These are phyloP conservation scores for Ottelia alismoides DNA, from an alignment of 106 monocot genomes.

Conservation along the genomic window DNA sequence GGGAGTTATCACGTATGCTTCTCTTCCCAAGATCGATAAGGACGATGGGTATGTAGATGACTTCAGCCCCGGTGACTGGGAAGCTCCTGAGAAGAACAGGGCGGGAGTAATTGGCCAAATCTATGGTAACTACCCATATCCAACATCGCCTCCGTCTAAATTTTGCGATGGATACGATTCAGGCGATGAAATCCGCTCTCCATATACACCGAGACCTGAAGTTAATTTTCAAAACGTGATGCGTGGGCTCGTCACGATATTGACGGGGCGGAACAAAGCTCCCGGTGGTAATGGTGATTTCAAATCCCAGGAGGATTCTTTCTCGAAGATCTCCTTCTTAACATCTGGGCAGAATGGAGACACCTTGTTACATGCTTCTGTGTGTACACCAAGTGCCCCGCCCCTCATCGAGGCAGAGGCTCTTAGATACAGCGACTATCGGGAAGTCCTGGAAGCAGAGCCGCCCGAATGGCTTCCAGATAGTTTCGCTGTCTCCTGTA, in stretches of 20 bases:
- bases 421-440: slow-evolving; percentile 28
- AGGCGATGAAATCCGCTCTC: slow-evolving; percentile 12
- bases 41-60: slow-evolving; percentile 10
- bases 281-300: slow-evolving; percentile 2
- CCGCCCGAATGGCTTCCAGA: slow-evolving; percentile 96
- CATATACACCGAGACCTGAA: slow-evolving; percentile 22
- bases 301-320: slow-evolving; percentile 15
- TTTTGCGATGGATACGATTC: slow-evolving; percentile 24
- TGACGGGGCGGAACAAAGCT: slow-evolving; percentile 35
- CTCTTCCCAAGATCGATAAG: slow-evolving; percentile 13
- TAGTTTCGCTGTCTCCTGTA: slow-evolving; percentile 51
- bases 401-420: slow-evolving; percentile 39
- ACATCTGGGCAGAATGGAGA: slow-evolving; percentile 49
- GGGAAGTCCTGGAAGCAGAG: slow-evolving; percentile 51
- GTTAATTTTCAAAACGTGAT: slow-evolving; percentile 73
- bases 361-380: slow-evolving; percentile 57
- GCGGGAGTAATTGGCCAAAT: slow-evolving; percentile 5
- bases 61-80: slow-evolving; percentile 6
- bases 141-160: slow-evolving; percentile 12
- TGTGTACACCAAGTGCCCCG: slow-evolving; percentile 83
- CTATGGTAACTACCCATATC: slow-evolving; percentile 4
- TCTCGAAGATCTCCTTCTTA: slow-evolving; percentile 48
- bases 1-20: slow-evolving; percentile 19
- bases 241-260: slow-evolving; percentile 43
- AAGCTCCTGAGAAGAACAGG: slow-evolving; percentile 3